Evolutionary conservation across 495 filamentous ascomycete species (phyloP).

Genomic region (Neurospora africana): DNA sequence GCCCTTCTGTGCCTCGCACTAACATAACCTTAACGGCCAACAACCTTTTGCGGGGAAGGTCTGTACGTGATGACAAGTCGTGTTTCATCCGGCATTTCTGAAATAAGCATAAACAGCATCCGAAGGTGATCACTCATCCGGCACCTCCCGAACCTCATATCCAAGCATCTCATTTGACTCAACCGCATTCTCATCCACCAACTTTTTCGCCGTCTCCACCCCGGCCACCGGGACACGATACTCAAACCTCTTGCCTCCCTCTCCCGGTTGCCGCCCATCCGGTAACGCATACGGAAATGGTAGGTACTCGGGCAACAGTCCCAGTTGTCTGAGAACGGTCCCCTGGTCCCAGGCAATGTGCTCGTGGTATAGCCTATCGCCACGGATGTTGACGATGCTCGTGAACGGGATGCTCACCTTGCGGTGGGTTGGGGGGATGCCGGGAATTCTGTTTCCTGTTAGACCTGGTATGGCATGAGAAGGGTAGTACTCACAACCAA

Average conservation of each 20-base stretch:
- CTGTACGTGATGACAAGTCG: not conserved
- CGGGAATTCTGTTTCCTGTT: conserved; percentile 43
- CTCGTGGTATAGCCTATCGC: conserved; percentile 66
- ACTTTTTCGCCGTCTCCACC: conserved; percentile 52
- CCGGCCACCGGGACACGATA: conserved; percentile 62
- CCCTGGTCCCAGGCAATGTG: conserved; percentile 88
- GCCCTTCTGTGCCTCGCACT: not conserved
- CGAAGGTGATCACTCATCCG: not conserved
- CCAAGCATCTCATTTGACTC: conserved; percentile 56
- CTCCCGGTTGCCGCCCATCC: conserved; percentile 24
- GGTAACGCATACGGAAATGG: conserved; percentile 46
- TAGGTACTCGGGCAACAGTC: conserved; percentile 52
- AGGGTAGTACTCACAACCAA: conserved; percentile 47
- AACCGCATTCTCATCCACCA: conserved; percentile 50
- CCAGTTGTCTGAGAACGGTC: conserved; percentile 65
- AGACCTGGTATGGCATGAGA: not conserved
- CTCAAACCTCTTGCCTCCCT: conserved; percentile 39
- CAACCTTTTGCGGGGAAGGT: not conserved
- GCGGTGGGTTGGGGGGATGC: conserved; percentile 58
- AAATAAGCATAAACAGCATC: not conserved
- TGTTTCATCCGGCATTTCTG: not conserved
- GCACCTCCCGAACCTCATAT: conserved; percentile 19
- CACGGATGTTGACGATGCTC: conserved; percentile 63
- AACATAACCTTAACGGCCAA: not conserved
- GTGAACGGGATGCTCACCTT: conserved; percentile 62